Percentiles rank a stretch among this genome's conserved stretches.
Conservation (phyloP, 2,329 filamentous ascomycete genomes). For the Aspergillus sp. region DNA sequence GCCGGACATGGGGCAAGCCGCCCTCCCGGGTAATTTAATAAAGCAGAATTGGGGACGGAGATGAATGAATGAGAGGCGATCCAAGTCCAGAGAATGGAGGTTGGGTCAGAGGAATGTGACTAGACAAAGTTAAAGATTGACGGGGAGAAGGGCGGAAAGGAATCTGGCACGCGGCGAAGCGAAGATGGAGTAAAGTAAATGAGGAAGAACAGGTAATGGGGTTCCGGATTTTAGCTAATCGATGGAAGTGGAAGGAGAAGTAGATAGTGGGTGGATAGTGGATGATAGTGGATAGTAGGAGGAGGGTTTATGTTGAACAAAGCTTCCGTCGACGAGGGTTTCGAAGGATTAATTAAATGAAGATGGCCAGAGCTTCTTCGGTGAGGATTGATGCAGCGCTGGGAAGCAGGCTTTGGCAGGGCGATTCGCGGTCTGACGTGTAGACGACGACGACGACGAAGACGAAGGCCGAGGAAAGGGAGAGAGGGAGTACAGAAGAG, state of each 20-base stretch:
- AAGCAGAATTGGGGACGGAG: constrained; percentile 4
- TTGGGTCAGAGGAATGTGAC: background rate
- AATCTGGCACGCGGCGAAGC: background rate
- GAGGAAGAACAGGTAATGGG: background rate
- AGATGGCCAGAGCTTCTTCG: background rate
- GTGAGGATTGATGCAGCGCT: background rate
- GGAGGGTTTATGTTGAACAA: too few relatives aligned
- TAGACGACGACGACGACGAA: background rate
- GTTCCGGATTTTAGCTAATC: background rate
- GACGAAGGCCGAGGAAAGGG: background rate
- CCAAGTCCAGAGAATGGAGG: constrained; percentile 2
- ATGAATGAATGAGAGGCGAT: background rate
- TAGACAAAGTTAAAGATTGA: too few relatives aligned
- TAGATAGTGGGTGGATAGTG: background rate
- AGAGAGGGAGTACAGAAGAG: background rate
- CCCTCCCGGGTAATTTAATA: constrained; percentile 22
- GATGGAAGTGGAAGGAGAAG: background rate
- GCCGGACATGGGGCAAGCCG: constrained; percentile 35
- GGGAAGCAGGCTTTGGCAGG: background rate
- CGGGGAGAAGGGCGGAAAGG: background rate
- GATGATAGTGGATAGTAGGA: too few relatives aligned
- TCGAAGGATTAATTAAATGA: constrained; percentile 1
- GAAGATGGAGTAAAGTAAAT: background rate
- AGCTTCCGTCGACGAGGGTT: background rate
- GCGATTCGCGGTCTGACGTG: background rate